Evolutionary conservation across 2,329 filamentous ascomycete species (phyloP).

Genomic region (Cordyceps pruinosa): DNA sequence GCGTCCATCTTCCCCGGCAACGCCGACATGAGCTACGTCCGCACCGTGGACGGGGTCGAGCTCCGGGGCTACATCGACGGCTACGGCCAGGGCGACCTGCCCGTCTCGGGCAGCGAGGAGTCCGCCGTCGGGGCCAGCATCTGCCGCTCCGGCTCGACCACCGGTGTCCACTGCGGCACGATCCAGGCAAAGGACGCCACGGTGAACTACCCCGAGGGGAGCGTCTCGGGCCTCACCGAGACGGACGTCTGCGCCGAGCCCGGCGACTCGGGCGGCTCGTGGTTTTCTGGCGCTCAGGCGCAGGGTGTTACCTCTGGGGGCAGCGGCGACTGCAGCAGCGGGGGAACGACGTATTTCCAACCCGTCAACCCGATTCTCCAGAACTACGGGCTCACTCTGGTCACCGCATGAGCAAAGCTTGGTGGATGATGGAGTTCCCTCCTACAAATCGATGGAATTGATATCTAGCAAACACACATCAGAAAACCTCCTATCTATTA

Average conservation of each 20-base stretch:
- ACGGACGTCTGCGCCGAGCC: slow-evolving; percentile 35
- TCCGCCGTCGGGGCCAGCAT: slow-evolving; percentile 28
- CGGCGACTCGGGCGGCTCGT: slow-evolving; percentile 35
- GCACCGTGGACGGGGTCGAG: slow-evolving; percentile 27
- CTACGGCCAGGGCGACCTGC: slow-evolving; percentile 27
- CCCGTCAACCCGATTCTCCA: slow-evolving; percentile 35
- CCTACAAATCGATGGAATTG: too few species aligned
- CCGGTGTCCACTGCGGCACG: slow-evolving; percentile 32
- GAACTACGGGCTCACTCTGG: slow-evolving; percentile 28
- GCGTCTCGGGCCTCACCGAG: slow-evolving; percentile 33
- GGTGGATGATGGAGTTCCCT: background rate
- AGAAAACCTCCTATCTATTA: too few species aligned
- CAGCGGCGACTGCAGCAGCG: slow-evolving; percentile 30
- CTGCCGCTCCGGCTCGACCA: slow-evolving; percentile 37
- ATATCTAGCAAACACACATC: too few species aligned
- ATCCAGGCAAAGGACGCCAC: slow-evolving; percentile 28
- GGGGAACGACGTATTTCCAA: slow-evolving; percentile 35
- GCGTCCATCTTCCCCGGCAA: slow-evolving; percentile 33
- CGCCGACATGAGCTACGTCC: slow-evolving; percentile 32
- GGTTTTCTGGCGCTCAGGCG: slow-evolving; percentile 33
- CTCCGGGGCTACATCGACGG: slow-evolving; percentile 27
- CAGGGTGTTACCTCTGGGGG: slow-evolving; percentile 37
- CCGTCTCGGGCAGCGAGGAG: slow-evolving; percentile 32
- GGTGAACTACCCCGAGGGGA: slow-evolving; percentile 32
- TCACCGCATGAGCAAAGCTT: slow-evolving; percentile 11